Conservation (phyloP, 2,329 filamentous ascomycete species). For the Clonostachys solani region DNA sequence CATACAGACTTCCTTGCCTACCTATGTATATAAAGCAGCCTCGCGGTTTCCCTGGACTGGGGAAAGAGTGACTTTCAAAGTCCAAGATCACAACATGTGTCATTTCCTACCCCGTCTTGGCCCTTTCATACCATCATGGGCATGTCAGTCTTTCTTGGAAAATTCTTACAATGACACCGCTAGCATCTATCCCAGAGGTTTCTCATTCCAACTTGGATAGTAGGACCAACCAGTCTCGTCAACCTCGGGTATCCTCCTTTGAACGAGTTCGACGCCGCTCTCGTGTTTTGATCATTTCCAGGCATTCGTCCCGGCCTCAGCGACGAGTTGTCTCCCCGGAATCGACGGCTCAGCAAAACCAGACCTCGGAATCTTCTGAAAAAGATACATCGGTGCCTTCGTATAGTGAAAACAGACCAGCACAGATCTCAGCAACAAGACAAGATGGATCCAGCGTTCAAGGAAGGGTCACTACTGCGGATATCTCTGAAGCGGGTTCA, state of each 20-base stretch:
- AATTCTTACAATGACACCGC: slow-evolving; percentile 16
- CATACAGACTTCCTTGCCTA: too few relatives aligned
- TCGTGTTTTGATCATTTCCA: slow-evolving; percentile 17
- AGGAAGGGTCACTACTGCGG: too few relatives aligned
- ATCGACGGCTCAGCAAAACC: not conserved
- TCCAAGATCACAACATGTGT: too few relatives aligned
- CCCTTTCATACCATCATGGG: too few relatives aligned
- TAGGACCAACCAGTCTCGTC: not conserved
- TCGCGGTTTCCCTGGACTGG: too few relatives aligned
- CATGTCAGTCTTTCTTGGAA: slow-evolving; percentile 9
- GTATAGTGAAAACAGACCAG: not conserved
- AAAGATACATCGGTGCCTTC: not conserved
- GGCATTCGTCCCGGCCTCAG: slow-evolving; percentile 13
- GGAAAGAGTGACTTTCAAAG: too few relatives aligned
- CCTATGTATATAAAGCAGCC: too few relatives aligned
- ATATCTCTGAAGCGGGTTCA: too few relatives aligned
- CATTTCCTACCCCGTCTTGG: too few relatives aligned
- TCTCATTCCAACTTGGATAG: not conserved
- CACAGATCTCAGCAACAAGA: not conserved
- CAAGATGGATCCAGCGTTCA: too few relatives aligned
- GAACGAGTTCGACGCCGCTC: slow-evolving; percentile 13
- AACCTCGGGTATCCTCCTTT: slow-evolving; percentile 5
- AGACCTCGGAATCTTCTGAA: not conserved
- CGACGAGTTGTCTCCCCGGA: not conserved
- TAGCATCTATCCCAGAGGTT: slow-evolving; percentile 18